phyloP scores from a whole-genome alignment of 257 asterid genomes.

The Solanum arcanum region DNA sequence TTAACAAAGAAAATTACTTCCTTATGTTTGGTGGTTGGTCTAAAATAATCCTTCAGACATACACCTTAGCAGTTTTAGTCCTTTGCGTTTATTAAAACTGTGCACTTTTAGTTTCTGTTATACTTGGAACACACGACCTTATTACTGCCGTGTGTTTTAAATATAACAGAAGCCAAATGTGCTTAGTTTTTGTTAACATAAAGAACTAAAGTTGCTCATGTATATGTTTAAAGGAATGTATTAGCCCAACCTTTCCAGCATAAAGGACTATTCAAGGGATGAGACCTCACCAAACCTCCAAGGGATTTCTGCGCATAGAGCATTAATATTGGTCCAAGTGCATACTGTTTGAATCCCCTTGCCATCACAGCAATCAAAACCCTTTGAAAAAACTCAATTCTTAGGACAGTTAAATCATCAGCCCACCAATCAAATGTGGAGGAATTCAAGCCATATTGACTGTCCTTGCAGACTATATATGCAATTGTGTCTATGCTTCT shows the following conservation, averaged over 20 bases:
- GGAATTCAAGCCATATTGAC: slow-evolving; percentile 30
- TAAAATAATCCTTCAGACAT: background rate
- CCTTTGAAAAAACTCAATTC: slow-evolving; percentile 67
- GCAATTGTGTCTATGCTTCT: slow-evolving; percentile 67
- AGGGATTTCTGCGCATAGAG: slow-evolving; percentile 79
- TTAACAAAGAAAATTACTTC: background rate
- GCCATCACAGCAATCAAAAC: slow-evolving; percentile 65
- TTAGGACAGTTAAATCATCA: slow-evolving; percentile 58
- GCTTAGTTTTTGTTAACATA: background rate
- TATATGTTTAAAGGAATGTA: background rate
- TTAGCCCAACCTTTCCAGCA: background rate
- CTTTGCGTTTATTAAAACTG: background rate
- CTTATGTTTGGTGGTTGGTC: background rate
- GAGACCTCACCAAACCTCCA: slow-evolving; percentile 82
- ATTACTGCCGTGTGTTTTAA: background rate
- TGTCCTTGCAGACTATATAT: slow-evolving; percentile 50
- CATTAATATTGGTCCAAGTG: slow-evolving; percentile 70
- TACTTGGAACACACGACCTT: background rate
- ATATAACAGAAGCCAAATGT: background rate
- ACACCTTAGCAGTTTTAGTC: background rate
- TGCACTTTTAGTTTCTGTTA: background rate
- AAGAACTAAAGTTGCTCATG: background rate
- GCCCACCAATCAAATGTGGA: slow-evolving; percentile 70
- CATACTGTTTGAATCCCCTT: slow-evolving; percentile 64
- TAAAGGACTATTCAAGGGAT: background rate